Evolutionary conservation across 805 yeast species (phyloP), one percentile per base, ranked within the genome.

Genomic region (Cyberlindnera euphorbiiphila): DNA sequence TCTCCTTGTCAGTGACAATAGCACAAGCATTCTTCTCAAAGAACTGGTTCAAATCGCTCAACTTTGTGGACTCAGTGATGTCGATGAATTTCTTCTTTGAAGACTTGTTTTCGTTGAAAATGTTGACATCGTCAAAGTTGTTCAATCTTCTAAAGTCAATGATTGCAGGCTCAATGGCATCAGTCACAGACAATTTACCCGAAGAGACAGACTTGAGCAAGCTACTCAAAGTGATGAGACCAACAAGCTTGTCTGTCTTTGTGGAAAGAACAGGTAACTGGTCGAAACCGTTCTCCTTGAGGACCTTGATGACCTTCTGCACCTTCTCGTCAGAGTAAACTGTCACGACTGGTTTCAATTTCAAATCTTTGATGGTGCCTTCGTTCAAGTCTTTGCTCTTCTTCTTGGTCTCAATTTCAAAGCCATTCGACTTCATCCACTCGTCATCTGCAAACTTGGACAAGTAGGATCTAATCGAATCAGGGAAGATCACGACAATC

Each of bases 391-490:
- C 62, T 47, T 70, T 70, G 29, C 54, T 59, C 38, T 64, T 62
- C 15, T 66, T 54, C 38, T 61, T 59, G 37, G 72, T 60, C 46
- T 76, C 85, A 47, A 81, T 42, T 29, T 43, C 74, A 55, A 86
- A 79, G 3, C 84, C 83, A 58, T 85, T 84, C 51, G 76, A 76
- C 58, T 72, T 74, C 83, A 85, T 78, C 95, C 95, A 85, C 62
- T 85, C 94, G 54, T 86, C 94, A 59, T 85, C 94, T 25, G 85
- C 91, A 56, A 85, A 85, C 65, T 85, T 85, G 46, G 93, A 78
- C 62, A 85, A 71, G 65, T 85, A 85, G 4, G 94, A 85, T 69
- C 95, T 78, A 56, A 85, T 77, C 28, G 88, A 79, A 60, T 85
- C 95, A 30, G 95, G 95, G 74, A 84, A 76, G 16, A 85, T 81